A percentile compares a stretch with the other conserved stretches of the same genome.
phyloP scores from a whole-genome alignment of 306 rosid genomes.

The Trichosanthes cucumerina region DNA sequence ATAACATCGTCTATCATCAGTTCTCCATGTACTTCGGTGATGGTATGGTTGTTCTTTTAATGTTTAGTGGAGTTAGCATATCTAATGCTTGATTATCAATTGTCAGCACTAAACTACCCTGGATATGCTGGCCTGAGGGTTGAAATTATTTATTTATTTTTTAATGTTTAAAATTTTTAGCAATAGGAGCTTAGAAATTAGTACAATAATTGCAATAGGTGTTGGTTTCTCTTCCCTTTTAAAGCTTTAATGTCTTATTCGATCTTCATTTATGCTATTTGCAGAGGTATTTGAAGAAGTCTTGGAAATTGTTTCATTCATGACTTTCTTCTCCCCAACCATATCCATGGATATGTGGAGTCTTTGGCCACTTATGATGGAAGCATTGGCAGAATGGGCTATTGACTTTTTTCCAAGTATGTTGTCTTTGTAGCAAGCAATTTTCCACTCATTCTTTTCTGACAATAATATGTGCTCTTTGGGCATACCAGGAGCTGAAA shows the following conservation, averaged over 20 bases:
- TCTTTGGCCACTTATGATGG: constrained; percentile 97
- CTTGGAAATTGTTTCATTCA: constrained; percentile 87
- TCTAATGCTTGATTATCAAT: not conserved
- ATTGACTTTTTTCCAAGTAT: constrained; percentile 85
- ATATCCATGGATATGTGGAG: constrained; percentile 94
- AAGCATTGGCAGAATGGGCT: constrained; percentile 88
- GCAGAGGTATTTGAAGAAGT: constrained; percentile 99
- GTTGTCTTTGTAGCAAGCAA: not conserved
- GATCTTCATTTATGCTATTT: not conserved
- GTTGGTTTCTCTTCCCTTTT: not conserved
- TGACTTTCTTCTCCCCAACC: constrained; percentile 90
- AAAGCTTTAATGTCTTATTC: not conserved
- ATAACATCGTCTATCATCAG: not conserved
- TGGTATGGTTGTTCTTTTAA: not conserved
- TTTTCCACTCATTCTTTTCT: not conserved
- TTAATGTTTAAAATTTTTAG: not conserved
- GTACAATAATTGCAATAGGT: not conserved
- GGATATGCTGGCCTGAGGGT: not conserved
- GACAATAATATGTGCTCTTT: not conserved
- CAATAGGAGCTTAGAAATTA: not conserved
- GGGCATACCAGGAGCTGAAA: not conserved
- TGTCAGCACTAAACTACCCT: not conserved
- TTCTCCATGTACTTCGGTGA: not conserved
- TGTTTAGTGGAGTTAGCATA: not conserved
- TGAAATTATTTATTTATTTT: not conserved